Percentiles rank a stretch among this genome's conserved stretches.
Conservation (phyloP, 2,329 filamentous ascomycete genomes). For the Triangularia setosa region DNA sequence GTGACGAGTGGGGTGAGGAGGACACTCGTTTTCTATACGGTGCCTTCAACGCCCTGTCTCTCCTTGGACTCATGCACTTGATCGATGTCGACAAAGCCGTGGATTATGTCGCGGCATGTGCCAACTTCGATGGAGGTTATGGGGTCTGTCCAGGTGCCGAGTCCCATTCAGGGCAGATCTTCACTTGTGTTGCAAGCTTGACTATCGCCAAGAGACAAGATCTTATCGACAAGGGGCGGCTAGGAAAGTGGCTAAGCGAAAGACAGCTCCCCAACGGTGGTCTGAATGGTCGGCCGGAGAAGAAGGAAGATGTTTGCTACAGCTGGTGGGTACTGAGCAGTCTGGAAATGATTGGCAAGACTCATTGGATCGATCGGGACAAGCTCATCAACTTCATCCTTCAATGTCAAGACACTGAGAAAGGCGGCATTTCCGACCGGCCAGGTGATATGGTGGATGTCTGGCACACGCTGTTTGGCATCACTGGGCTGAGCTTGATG, state of each 20-base stretch:
- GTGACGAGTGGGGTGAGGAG: conserved; percentile 94
- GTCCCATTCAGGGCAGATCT: conserved; percentile 92
- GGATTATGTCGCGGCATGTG: conserved; percentile 72
- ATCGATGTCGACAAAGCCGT: conserved; percentile 80
- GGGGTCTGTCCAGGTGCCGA: conserved; percentile 86
- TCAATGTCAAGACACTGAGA: conserved; percentile 77
- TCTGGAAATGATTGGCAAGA: conserved; percentile 78
- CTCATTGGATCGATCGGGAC: conserved; percentile 88
- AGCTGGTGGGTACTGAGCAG: conserved; percentile 98
- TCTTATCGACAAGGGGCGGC: conserved; percentile 73
- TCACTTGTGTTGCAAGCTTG: conserved; percentile 85
- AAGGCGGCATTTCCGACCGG: conserved; percentile 82
- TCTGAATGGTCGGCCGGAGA: conserved; percentile 90
- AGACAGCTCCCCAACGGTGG: conserved; percentile 83
- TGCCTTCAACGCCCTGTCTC: conserved; percentile 82
- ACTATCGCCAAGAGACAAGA: conserved; percentile 80
- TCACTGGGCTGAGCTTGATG: conserved; percentile 83
- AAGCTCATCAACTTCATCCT: conserved; percentile 81
- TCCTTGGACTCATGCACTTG: conserved; percentile 68
- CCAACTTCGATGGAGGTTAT: conserved; percentile 93
- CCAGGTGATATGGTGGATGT: conserved; percentile 96
- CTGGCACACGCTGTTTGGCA: conserved; percentile 87
- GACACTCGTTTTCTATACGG: conserved; percentile 94
- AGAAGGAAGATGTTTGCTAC: conserved; percentile 95
- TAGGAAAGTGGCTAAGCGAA: conserved; percentile 90